Conservation (phyloP, 768 basidiomycete genomes). For the Guyanaporus albipodus region DNA sequence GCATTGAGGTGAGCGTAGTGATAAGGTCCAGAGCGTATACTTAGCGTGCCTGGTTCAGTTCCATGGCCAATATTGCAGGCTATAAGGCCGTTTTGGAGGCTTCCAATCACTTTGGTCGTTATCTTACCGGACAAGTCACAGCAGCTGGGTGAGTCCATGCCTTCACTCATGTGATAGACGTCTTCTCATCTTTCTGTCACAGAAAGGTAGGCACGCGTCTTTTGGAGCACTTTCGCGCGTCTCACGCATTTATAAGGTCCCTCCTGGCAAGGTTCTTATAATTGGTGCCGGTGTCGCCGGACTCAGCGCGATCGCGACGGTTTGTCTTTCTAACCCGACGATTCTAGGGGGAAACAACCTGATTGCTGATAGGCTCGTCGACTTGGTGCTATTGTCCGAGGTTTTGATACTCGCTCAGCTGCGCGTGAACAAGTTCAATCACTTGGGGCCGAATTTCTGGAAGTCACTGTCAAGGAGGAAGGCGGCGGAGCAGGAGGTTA, state of each 20-base stretch:
- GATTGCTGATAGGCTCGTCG: constrained; percentile 58
- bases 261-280: constrained; percentile 81
- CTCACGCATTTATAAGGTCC: constrained; percentile 50
- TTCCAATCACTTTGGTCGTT: constrained; percentile 84
- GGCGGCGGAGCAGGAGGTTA: constrained; percentile 83
- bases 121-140: constrained; percentile 87
- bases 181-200: constrained; percentile 9
- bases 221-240: constrained; percentile 1
- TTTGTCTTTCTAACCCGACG: constrained; percentile 27
- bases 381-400: constrained; percentile 84
- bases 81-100: constrained; percentile 92
- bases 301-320: constrained; percentile 83
- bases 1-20: constrained; percentile 60
- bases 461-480: constrained; percentile 75
- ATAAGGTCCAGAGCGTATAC: neutral
- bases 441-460: constrained; percentile 86
- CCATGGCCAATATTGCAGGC: constrained; percentile 93
- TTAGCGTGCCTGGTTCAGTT: constrained; percentile 40
- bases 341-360: neutral
- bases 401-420: constrained; percentile 81
- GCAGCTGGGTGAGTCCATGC: constrained; percentile 68
- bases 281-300: constrained; percentile 91
- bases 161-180: constrained; percentile 1
- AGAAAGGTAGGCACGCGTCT: constrained; percentile 39
- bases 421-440: constrained; percentile 89